A percentile compares a stretch with the other conserved stretches of the same genome.
Conservation (phyloP, 2,329 filamentous ascomycete genomes). For the Ceratocystiopsis brevicomis region DNA sequence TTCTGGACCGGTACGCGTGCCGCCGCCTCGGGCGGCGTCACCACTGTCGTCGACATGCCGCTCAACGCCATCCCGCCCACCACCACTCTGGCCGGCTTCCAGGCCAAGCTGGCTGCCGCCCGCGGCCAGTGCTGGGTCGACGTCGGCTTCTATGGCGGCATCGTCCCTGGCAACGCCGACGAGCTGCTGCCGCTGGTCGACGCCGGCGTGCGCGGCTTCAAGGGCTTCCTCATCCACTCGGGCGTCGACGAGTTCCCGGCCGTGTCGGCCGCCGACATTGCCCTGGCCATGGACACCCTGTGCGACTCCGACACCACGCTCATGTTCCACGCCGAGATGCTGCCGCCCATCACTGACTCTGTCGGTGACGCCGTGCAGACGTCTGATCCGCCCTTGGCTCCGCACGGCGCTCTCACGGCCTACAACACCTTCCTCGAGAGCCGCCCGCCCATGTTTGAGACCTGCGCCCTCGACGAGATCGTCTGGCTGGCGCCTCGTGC, state of each 20-base stretch:
- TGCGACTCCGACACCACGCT: conserved; percentile 70
- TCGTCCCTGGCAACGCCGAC: conserved; percentile 72
- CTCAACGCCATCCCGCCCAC: conserved; percentile 93
- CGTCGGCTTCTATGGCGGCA: conserved; percentile 93
- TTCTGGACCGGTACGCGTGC: conserved; percentile 90
- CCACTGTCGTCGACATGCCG: conserved; percentile 94
- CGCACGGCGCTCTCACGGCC: conserved; percentile 50
- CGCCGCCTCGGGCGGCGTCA: conserved; percentile 87
- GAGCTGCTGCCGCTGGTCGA: conserved; percentile 67
- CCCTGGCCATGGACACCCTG: conserved; percentile 61
- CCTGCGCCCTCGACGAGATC: conserved; percentile 75
- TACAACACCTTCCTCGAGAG: conserved; percentile 89
- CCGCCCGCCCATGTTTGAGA: conserved; percentile 76
- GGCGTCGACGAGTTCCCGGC: conserved; percentile 94
- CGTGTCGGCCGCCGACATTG: conserved; percentile 62
- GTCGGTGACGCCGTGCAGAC: conserved; percentile 56
- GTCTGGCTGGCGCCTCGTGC: conserved; percentile 63
- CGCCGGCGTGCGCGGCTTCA: conserved; percentile 83
- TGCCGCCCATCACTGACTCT: conserved; percentile 65
- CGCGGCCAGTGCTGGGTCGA: conserved; percentile 90
- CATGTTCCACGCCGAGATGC: conserved; percentile 99
- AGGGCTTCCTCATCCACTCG: conserved; percentile 92
- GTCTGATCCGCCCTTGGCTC: conserved; percentile 49
- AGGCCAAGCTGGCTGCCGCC: conserved; percentile 72
- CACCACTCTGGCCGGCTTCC: conserved; percentile 64